These are phyloP conservation scores for Gentiana dahurica DNA, from an alignment of 257 asterid species.

Conservation along the genomic window DNA sequence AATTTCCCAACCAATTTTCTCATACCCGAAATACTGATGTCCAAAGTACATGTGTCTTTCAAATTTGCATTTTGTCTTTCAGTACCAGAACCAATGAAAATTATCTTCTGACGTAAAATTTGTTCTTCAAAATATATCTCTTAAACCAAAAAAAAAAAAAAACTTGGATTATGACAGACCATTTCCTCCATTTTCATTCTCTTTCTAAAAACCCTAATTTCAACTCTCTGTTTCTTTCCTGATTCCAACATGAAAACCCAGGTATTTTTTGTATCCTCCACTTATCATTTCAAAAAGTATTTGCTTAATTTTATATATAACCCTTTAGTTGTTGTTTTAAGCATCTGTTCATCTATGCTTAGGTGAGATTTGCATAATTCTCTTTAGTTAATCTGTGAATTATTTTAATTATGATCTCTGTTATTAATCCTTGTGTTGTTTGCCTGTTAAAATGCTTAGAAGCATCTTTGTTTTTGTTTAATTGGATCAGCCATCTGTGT, in stretches of 20 bases:
- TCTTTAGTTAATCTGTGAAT: conserved; percentile 17
- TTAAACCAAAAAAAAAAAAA: too few species aligned
- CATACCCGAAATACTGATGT: too few species aligned
- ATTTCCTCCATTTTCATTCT: too few species aligned
- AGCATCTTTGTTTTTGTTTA: not conserved
- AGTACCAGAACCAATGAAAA: too few species aligned
- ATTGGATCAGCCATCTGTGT: conserved; percentile 7
- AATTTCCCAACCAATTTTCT: too few species aligned
- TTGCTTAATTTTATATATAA: conserved; percentile 5
- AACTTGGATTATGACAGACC: too few species aligned
- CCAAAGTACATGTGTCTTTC: too few species aligned
- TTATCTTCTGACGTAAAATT: too few species aligned
- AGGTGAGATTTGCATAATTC: conserved; percentile 25
- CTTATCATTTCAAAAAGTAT: conserved; percentile 15
- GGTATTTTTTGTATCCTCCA: conserved; percentile 19
- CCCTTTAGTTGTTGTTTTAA: conserved; percentile 6
- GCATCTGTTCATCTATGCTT: conserved; percentile 4
- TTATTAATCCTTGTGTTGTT: not conserved
- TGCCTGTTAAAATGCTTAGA: conserved; percentile 1
- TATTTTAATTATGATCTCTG: conserved; percentile 19
- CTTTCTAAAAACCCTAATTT: too few species aligned
- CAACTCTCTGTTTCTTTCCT: conserved; percentile 8
- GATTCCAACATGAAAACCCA: conserved; percentile 27
- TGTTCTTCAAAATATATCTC: too few species aligned
- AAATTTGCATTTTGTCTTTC: too few species aligned